A percentile compares a stretch with the other conserved stretches of the same genome.
Conservation (phyloP, 2,329 filamentous ascomycete genomes). For the Aspergillus texensis region DNA sequence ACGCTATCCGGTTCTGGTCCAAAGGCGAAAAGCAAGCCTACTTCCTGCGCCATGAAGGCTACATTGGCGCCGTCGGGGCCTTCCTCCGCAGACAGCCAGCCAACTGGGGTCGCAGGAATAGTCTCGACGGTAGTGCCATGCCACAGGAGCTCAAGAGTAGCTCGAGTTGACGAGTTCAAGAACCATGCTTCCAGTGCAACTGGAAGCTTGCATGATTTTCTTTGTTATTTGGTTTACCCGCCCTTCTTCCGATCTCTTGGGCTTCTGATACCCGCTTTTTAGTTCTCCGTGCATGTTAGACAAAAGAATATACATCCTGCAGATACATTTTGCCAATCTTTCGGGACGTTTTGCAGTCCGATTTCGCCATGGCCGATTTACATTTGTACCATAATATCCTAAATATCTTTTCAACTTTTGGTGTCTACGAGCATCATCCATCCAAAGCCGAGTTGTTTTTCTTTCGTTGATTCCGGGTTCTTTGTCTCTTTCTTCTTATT, state of each 20-base stretch:
- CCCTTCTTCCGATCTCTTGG: neutral
- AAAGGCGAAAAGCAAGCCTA: slow-evolving; percentile 93
- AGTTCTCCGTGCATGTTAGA: slow-evolving; percentile 10
- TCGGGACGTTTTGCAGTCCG: neutral
- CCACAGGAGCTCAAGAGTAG: slow-evolving; percentile 24
- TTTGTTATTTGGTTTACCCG: slow-evolving; percentile 18
- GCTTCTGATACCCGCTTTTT: slow-evolving; percentile 12
- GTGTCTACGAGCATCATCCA: neutral
- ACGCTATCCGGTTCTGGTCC: slow-evolving; percentile 97
- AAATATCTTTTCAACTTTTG: neutral
- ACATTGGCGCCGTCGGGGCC: slow-evolving; percentile 88
- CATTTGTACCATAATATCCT: neutral
- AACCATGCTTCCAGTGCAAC: neutral
- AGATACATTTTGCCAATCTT: neutral
- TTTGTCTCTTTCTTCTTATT: neutral
- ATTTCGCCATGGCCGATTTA: neutral
- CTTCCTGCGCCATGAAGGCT: slow-evolving; percentile 93
- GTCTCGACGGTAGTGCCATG: slow-evolving; percentile 60
- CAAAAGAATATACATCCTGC: slow-evolving; percentile 4
- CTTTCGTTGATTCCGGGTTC: neutral
- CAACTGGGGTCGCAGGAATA: slow-evolving; percentile 87
- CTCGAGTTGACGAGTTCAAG: neutral
- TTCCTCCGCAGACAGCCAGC: slow-evolving; percentile 88
- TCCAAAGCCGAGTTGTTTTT: neutral
- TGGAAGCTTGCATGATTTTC: slow-evolving; percentile 14